A percentile compares a stretch with the other conserved stretches of the same genome.
phyloP scores from a whole-genome alignment of 805 yeast species.

The Monosporozyma yasuniensis region DNA sequence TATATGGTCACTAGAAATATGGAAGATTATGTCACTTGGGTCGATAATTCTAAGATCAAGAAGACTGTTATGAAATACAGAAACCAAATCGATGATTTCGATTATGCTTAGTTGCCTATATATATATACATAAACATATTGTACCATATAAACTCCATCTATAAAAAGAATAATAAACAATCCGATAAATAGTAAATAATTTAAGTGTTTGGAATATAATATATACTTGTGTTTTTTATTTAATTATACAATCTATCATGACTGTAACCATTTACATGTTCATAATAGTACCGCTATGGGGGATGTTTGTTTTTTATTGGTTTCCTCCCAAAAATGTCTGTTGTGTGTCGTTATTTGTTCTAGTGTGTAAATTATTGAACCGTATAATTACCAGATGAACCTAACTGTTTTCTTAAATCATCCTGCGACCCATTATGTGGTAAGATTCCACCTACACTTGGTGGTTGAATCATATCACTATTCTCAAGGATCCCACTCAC shows the following conservation, averaged over 20 bases:
- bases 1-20: constrained; percentile 83
- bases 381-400: constrained; percentile 32
- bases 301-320: not conserved
- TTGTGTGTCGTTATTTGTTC: not conserved
- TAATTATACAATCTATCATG: not conserved
- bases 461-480: constrained; percentile 24
- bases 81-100: constrained; percentile 59
- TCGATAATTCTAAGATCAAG: constrained; percentile 90
- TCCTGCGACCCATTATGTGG: constrained; percentile 34
- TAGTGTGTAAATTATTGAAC: constrained; percentile 5
- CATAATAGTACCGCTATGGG: not conserved
- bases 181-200: not conserved
- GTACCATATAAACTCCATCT: not conserved
- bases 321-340: not conserved
- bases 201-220: not conserved
- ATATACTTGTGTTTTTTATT: not conserved
- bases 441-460: constrained; percentile 25
- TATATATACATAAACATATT: not conserved
- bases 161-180: not conserved
- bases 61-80: constrained; percentile 79
- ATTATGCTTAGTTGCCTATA: constrained; percentile 8
- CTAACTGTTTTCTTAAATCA: constrained; percentile 34
- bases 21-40: constrained; percentile 98
- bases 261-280: not conserved
- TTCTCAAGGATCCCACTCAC: constrained; percentile 28